Conservation (phyloP, 2,329 filamentous ascomycete species). For the Macroventuria anomochaeta region DNA sequence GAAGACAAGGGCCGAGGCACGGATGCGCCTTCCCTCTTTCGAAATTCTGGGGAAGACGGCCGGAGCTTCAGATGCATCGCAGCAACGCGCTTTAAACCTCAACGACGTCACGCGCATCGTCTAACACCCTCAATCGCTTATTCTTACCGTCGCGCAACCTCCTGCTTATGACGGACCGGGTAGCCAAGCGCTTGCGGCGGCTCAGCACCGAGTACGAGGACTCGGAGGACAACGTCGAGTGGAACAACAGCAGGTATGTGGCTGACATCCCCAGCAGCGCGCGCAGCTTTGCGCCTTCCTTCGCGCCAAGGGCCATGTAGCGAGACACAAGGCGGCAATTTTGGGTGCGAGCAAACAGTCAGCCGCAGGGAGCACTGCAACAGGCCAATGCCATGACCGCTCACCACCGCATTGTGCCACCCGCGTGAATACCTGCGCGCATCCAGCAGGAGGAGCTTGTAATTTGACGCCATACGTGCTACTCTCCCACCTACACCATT, state of each 20-base stretch:
- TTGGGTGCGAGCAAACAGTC: constrained; percentile 13
- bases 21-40: constrained; percentile 16
- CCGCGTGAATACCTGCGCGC: constrained; percentile 28
- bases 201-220: constrained; percentile 51
- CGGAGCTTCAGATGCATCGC: constrained; percentile 8
- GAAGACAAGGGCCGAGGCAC: constrained; percentile 9
- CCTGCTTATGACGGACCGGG: constrained; percentile 38
- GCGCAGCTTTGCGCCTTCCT: constrained; percentile 20
- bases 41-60: constrained; percentile 12
- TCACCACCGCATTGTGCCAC: constrained; percentile 32
- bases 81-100: constrained; percentile 6
- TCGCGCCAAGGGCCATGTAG: constrained; percentile 30
- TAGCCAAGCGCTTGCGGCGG: constrained; percentile 50
- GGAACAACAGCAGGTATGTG: constrained; percentile 41
- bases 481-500: background rate
- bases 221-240: constrained; percentile 31
- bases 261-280: constrained; percentile 32
- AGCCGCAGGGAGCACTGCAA: constrained; percentile 13
- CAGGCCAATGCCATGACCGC: constrained; percentile 22
- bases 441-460: constrained; percentile 11
- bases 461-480: constrained; percentile 27
- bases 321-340: constrained; percentile 24
- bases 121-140: background rate
- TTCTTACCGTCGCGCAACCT: background rate
- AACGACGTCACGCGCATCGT: constrained; percentile 4